A percentile compares a stretch with the other conserved stretches of the same genome.
Evolutionary conservation across 2,329 filamentous ascomycete species (phyloP).

Genomic region (Colletotrichum karsti): DNA sequence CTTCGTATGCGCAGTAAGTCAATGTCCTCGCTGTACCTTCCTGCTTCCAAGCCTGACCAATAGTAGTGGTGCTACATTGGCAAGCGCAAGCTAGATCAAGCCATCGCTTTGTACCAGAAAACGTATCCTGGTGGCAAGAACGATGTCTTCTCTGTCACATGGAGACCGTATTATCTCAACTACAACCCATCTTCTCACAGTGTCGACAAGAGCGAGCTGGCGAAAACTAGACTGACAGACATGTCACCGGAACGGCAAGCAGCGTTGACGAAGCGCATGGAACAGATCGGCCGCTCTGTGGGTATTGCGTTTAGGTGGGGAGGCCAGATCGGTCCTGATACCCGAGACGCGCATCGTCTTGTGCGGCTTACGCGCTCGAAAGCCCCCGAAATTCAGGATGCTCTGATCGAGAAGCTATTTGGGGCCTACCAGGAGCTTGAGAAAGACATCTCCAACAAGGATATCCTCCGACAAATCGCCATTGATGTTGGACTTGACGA

Average conservation of each 20-base stretch:
- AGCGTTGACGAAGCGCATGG: slow-evolving; percentile 36
- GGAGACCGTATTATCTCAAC: slow-evolving; percentile 47
- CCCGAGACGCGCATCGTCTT: slow-evolving; percentile 43
- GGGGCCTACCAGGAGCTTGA: slow-evolving; percentile 39
- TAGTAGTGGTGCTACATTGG: slow-evolving; percentile 50
- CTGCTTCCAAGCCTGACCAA: background rate
- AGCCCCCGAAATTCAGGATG: slow-evolving; percentile 22
- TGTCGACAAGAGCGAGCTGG: slow-evolving; percentile 33
- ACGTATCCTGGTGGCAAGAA: slow-evolving; percentile 45
- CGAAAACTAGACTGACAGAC: slow-evolving; percentile 32
- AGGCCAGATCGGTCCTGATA: slow-evolving; percentile 41
- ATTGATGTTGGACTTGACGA: slow-evolving; percentile 30
- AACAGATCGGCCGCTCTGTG: slow-evolving; percentile 37
- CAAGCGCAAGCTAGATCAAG: slow-evolving; percentile 44
- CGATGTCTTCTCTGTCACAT: slow-evolving; percentile 45
- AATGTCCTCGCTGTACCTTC: background rate
- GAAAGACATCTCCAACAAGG: slow-evolving; percentile 37
- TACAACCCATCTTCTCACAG: slow-evolving; percentile 33
- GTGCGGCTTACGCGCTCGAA: slow-evolving; percentile 34
- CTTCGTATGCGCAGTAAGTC: slow-evolving; percentile 39
- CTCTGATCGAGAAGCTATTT: slow-evolving; percentile 37
- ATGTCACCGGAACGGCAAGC: slow-evolving; percentile 36
- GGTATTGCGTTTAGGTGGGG: slow-evolving; percentile 44
- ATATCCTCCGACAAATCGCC: slow-evolving; percentile 35
- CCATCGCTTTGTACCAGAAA: slow-evolving; percentile 47